Evolutionary conservation across 768 basidiomycete genomes (phyloP).

Genomic region (Hypholoma sublateritium): DNA sequence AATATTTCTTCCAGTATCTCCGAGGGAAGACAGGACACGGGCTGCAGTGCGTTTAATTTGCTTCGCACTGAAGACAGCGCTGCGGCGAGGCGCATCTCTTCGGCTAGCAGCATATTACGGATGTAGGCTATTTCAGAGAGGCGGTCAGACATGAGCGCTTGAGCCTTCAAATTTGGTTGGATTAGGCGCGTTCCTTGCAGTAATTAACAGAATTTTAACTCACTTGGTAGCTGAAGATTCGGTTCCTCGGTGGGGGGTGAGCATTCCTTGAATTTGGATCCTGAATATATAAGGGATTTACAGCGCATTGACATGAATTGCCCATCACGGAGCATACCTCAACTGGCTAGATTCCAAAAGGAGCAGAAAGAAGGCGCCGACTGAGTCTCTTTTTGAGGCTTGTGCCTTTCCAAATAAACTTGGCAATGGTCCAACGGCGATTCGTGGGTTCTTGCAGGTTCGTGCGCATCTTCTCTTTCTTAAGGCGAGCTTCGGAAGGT

Average conservation of each 20-base stretch:
- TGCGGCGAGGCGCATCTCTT: conserved; percentile 26
- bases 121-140: neutral
- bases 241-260: no score
- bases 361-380: conserved; percentile 1
- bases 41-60: conserved; percentile 25
- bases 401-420: conserved; percentile 8
- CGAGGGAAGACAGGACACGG: conserved; percentile 32
- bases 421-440: conserved; percentile 3
- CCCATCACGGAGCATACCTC: conserved; percentile 3
- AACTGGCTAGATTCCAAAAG: neutral
- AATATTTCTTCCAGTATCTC: conserved; percentile 44
- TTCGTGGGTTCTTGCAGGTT: conserved; percentile 7
- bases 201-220: neutral
- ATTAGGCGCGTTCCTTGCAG: neutral
- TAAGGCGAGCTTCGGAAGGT: no score
- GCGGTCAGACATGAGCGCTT: neutral
- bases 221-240: no score
- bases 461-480: no score
- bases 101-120: conserved; percentile 18
- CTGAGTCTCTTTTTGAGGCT: conserved; percentile 4
- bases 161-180: neutral
- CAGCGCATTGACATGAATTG: conserved; percentile 1
- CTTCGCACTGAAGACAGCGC: conserved; percentile 27
- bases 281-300: no score
- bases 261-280: no score